Evolutionary conservation across 805 yeast species (phyloP).

Genomic region (Candida ovalis): DNA sequence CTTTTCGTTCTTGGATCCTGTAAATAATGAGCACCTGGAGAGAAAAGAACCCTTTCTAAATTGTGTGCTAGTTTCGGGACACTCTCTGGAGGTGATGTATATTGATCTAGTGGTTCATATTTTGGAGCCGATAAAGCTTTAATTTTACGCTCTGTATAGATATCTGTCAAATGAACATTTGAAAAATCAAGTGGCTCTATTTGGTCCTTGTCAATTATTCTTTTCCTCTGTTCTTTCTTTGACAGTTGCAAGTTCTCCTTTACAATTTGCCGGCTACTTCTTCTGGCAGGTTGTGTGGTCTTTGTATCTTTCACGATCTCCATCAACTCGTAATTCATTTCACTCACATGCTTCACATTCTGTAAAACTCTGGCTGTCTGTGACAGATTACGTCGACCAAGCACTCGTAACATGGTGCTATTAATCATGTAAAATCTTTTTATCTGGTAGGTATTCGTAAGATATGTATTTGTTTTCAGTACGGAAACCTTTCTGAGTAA

Average conservation of each 20-base stretch:
- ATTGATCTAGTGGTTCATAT: slow-evolving; percentile 20
- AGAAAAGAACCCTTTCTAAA: slow-evolving; percentile 68
- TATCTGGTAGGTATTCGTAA: too few species aligned
- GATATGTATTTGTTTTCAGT: too few species aligned
- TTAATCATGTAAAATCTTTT: not conserved
- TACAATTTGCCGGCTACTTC: not conserved
- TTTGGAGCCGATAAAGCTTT: not conserved
- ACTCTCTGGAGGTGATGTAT: slow-evolving; percentile 9
- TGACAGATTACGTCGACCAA: not conserved
- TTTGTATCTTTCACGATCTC: not conserved
- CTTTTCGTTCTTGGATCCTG: slow-evolving; percentile 76
- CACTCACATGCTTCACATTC: not conserved
- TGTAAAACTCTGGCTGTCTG: not conserved
- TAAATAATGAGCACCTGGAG: slow-evolving; percentile 76
- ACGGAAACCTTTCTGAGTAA: too few species aligned
- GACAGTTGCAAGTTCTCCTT: not conserved
- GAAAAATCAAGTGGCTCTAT: not conserved
- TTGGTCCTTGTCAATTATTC: not conserved
- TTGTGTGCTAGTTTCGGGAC: slow-evolving; percentile 62
- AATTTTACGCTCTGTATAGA: not conserved
- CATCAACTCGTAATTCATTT: not conserved
- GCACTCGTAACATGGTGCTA: not conserved
- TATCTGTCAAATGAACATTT: not conserved
- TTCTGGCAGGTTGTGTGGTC: not conserved
- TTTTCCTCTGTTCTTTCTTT: not conserved